A percentile compares a stretch with the other conserved stretches of the same genome.
Conservation (phyloP, 108 stramenopile species). For the Mediolabrus comicus region DNA sequence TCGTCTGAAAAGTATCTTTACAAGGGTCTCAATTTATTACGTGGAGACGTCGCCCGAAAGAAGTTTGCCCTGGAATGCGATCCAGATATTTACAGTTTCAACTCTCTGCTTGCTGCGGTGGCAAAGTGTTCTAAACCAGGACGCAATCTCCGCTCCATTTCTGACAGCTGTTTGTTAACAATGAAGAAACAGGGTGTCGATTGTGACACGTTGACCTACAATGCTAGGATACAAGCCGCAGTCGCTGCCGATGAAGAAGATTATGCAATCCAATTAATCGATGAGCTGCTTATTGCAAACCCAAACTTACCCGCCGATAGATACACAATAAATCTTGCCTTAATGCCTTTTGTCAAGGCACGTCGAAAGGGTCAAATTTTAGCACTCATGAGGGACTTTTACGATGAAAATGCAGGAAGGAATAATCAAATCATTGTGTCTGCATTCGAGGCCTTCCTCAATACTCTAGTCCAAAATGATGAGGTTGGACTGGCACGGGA, state of each 20-base stretch:
- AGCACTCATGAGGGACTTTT: conserved; percentile 48
- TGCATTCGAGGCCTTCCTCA: conserved; percentile 69
- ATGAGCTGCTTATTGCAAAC: conserved; percentile 37
- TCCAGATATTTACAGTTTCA: conserved; percentile 60
- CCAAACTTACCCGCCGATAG: conserved; percentile 49
- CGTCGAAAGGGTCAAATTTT: conserved; percentile 41
- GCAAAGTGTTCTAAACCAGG: conserved; percentile 50
- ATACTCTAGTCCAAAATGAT: conserved; percentile 45
- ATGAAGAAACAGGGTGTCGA: conserved; percentile 41
- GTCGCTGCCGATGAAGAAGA: conserved; percentile 17
- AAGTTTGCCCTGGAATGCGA: conserved; percentile 15
- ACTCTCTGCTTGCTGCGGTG: conserved; percentile 57
- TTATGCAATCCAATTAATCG: conserved; percentile 41
- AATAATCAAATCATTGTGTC: conserved; percentile 27
- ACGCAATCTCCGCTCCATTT: conserved; percentile 8
- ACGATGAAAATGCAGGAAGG: conserved; percentile 7
- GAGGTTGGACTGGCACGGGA: conserved; percentile 54
- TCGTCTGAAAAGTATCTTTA: conserved; percentile 37
- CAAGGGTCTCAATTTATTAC: conserved; percentile 41
- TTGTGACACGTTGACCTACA: conserved; percentile 61
- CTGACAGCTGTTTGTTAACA: conserved; percentile 41
- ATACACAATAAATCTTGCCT: conserved; percentile 68
- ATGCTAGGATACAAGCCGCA: conserved; percentile 54
- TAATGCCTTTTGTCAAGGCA: conserved; percentile 50
- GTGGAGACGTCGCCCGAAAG: conserved; percentile 17